Percentiles rank a stretch among this genome's conserved stretches.
Conservation (phyloP, 2,329 filamentous ascomycete species). For the Hymenoscyphus albidus region DNA sequence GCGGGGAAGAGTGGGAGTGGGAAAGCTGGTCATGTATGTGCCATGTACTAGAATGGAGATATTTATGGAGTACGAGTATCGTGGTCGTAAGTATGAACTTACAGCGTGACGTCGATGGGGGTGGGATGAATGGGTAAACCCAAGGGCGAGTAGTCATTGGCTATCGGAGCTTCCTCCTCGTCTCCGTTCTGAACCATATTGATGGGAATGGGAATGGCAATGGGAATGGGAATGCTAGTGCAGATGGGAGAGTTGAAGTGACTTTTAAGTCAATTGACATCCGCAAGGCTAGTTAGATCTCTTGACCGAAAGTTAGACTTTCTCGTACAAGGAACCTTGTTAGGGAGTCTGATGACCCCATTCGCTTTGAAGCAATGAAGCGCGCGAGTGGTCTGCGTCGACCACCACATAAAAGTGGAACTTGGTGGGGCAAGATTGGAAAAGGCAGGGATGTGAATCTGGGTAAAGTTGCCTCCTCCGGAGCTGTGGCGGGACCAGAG, state of each 20-base stretch:
- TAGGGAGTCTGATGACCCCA: neutral
- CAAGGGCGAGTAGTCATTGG: conserved; percentile 45
- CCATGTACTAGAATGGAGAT: neutral
- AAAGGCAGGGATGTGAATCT: neutral
- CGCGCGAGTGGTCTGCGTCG: neutral
- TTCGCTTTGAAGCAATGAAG: neutral
- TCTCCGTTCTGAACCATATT: conserved; percentile 15
- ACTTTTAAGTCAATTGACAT: neutral
- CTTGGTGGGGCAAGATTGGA: neutral
- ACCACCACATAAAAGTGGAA: neutral
- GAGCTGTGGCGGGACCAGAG: conserved; percentile 4
- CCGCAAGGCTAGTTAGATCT: too few relatives aligned
- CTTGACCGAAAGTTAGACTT: neutral
- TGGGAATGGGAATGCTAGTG: neutral
- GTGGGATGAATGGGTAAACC: conserved; percentile 44
- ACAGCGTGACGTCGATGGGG: conserved; percentile 37
- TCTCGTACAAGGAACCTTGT: neutral
- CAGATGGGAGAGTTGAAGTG: neutral
- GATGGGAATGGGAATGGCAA: neutral
- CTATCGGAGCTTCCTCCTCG: conserved; percentile 23
- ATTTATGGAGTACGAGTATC: neutral
- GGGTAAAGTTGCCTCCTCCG: neutral
- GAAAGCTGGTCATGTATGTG: neutral
- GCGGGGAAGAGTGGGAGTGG: neutral
- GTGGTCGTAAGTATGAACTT: neutral